Evolutionary conservation across 352 stramenopile species (phyloP), one percentile per base, ranked within the genome.

Genomic region (Bremia lactucae): DNA sequence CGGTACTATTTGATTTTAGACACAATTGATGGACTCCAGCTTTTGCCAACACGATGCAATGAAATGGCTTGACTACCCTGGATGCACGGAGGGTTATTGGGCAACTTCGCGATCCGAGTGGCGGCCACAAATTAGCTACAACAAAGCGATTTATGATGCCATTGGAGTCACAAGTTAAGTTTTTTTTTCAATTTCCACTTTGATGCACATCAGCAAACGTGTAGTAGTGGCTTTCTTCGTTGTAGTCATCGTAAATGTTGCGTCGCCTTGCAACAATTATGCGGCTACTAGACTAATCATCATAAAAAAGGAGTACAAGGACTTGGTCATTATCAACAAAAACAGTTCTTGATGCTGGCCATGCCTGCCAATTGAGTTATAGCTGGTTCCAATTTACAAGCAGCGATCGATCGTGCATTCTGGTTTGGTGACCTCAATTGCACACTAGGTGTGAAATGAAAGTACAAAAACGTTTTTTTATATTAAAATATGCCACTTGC

Each of bases 401-500:
- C n/a, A n/a, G n/a, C n/a, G n/a, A n/a, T 95, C 41, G 90, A 97
- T 52, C 77, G 87, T 16, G 72, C 96, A 1, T 96, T 98, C 44
- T 97, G 94, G 67, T 92, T 80, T 50, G 91, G 91, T 6, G 91
- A 97, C 52, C 70, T 95, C 23, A 92, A 97, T 48, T 69, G 93
- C 9, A 90, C 87, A 16, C 67, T 92, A 8, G 73, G 87, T 36
- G 84, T 89, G 65, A 39, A 89, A n/a, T n/a, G n/a, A n/a, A n/a
- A n/a, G n/a, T n/a, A n/a, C n/a, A n/a, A n/a, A n/a, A n/a, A n/a
- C n/a, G n/a, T n/a, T n/a, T n/a, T n/a, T n/a, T n/a, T n/a, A n/a
- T n/a, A n/a, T n/a, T n/a, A n/a, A n/a, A n/a, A n/a, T n/a, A n/a
- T n/a, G n/a, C n/a, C n/a, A n/a, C n/a, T n/a, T n/a, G n/a, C n/a